Percentiles rank a stretch among this genome's conserved stretches.
These are phyloP conservation scores for Talaromyces ruber DNA, from an alignment of 495 filamentous ascomycete genomes.

Conservation along the genomic window DNA sequence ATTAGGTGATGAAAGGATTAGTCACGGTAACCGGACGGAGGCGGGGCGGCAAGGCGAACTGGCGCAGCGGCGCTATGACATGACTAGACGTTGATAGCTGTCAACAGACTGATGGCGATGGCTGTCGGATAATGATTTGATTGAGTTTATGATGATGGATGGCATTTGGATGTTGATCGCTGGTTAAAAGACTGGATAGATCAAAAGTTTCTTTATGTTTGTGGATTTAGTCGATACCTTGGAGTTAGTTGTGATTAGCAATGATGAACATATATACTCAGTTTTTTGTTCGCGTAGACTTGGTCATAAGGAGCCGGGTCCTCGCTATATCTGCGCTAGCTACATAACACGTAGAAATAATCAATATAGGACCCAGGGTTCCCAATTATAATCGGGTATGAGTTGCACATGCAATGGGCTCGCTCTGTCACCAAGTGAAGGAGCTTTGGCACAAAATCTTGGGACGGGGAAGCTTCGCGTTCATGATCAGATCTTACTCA, in stretches of 20 bases:
- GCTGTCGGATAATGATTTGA: neutral
- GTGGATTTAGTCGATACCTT: neutral
- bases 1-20: neutral
- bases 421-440: neutral
- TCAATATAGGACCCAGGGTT: no score
- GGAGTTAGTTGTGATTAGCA: neutral
- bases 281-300: no score
- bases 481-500: neutral
- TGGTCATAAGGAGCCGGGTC: neutral
- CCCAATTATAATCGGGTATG: neutral
- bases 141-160: neutral
- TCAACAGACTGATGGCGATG: neutral
- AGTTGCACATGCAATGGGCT: neutral
- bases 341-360: neutral
- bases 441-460: no score
- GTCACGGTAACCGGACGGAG: neutral
- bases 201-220: slow-evolving; percentile 2
- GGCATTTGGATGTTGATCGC: neutral
- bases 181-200: neutral
- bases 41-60: neutral
- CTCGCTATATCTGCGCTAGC: neutral
- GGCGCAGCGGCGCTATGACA: neutral
- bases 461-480: no score
- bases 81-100: neutral
- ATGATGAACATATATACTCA: neutral